Percentiles rank a stretch among this genome's conserved stretches.
Evolutionary conservation across 768 basidiomycete genomes (phyloP).

Genomic region (Dictyophora rubrovolvata): DNA sequence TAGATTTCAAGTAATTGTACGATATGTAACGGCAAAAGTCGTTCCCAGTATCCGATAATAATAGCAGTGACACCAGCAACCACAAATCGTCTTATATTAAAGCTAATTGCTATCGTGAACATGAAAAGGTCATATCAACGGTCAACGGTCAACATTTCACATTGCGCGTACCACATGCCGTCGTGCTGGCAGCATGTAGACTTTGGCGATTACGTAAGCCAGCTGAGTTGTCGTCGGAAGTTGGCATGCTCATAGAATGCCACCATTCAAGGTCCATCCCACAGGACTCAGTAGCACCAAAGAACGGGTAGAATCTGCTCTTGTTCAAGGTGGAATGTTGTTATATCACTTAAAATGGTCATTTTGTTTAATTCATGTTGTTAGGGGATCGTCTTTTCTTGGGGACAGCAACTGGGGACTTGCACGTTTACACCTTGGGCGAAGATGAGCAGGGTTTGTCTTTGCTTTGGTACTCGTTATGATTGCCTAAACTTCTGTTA

Average conservation of each 20-base stretch:
- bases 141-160: too few species aligned
- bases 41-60: too few species aligned
- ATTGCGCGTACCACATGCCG: too few species aligned
- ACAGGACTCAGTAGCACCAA: constrained; percentile 30
- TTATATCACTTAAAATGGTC: neutral
- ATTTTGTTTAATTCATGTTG: neutral
- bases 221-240: neutral
- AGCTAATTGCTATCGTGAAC: neutral
- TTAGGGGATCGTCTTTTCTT: constrained; percentile 52
- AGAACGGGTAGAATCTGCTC: constrained; percentile 37
- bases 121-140: neutral
- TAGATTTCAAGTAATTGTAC: neutral
- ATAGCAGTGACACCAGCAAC: too few species aligned
- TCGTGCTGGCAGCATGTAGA: neutral
- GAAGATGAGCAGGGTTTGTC: constrained; percentile 17
- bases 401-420: constrained; percentile 46
- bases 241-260: constrained; percentile 10
- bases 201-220: neutral
- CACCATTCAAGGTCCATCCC: constrained; percentile 20
- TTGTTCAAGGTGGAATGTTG: constrained; percentile 30
- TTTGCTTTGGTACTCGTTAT: neutral
- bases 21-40: neutral
- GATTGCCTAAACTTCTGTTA: neutral
- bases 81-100: too few species aligned
- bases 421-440: constrained; percentile 42